Evolutionary conservation across 2,329 filamentous ascomycete species (phyloP), one percentile per base, ranked within the genome.

Genomic region (Pestalotiopsis sp.): DNA sequence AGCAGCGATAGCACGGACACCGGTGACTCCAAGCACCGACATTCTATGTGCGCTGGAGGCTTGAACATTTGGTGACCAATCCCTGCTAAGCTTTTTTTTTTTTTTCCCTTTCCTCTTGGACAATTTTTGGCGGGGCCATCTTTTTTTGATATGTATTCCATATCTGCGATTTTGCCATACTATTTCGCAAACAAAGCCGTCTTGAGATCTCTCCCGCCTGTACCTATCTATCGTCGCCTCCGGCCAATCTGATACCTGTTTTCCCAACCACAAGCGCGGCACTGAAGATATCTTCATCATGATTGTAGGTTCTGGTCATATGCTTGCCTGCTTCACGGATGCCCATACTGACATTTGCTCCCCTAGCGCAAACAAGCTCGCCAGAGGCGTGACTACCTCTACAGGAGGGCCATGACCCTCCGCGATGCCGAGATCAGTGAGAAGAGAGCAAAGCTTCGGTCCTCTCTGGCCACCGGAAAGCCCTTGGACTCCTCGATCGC

Each of bases 371-470:
- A 91, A 85, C 91, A 94, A 86, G 90, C 91, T 70, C 89, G 92
- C 73, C 89, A 94, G 80, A 86, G 93, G 74, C 87, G 92, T 73
- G 93, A 97, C 78, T 97, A 98, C 80, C 89, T 99, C 74, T 97
- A 98, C 80, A 90, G 64, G 48, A 38, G 66, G 76, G 95, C 96
- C 48, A 86, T 98, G 68, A 91, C 94, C 24, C 88, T 98, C 57
- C 91, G 92, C 73, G 94, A 98, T 82, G 95, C 95, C 70, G 95
- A 97, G 76, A 97, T 97, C 71, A 92, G 92, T 67, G 93, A 97
- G 78, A 97, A 97, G 80, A 87, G 95, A 74, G 92, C 94, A 52
- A 93, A 97, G 78, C 83, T 99, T 66, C 92, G 94, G 78, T 89
- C 91, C 40, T 94, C 94, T 10, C 86, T 98, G 64, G 95, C 96